phyloP scores from a whole-genome alignment of 345 rosid species.

The Moricandia arvensis region DNA sequence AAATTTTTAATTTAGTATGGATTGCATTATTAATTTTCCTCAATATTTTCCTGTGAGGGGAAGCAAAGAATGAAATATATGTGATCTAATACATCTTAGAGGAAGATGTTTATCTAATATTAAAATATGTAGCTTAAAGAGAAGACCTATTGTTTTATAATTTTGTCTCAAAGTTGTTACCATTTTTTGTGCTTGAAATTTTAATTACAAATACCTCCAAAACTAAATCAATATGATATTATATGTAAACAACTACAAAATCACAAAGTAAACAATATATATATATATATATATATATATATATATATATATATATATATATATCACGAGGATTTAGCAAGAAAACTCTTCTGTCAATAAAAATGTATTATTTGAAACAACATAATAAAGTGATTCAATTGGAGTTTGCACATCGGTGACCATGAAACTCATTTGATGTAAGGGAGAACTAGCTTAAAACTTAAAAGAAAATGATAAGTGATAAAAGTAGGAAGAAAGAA shows the following conservation, averaged over 20 bases:
- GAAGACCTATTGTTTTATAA: too few species aligned
- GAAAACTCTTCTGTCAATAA: too few species aligned
- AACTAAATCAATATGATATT: too few species aligned
- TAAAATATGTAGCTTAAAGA: not conserved
- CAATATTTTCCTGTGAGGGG: not conserved
- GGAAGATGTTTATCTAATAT: not conserved
- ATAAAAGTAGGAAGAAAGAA: not conserved
- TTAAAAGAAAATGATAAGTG: not conserved
- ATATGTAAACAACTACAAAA: too few species aligned
- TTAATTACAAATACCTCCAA: too few species aligned
- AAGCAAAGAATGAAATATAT: not conserved
- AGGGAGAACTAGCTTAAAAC: too few species aligned
- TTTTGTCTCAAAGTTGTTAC: too few species aligned
- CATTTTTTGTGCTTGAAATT: not conserved
- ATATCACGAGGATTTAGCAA: too few species aligned
- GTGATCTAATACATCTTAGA: not conserved
- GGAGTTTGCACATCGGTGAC: not conserved
- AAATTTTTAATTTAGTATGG: not conserved
- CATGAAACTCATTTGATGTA: too few species aligned
- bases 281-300: too few species aligned
- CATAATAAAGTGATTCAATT: not conserved
- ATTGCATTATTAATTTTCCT: not conserved
- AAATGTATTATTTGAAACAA: not conserved
- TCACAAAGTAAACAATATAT: too few species aligned
- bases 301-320: too few species aligned